Conservation (phyloP, 768 basidiomycete genomes). For the Lactarius psammicola region DNA sequence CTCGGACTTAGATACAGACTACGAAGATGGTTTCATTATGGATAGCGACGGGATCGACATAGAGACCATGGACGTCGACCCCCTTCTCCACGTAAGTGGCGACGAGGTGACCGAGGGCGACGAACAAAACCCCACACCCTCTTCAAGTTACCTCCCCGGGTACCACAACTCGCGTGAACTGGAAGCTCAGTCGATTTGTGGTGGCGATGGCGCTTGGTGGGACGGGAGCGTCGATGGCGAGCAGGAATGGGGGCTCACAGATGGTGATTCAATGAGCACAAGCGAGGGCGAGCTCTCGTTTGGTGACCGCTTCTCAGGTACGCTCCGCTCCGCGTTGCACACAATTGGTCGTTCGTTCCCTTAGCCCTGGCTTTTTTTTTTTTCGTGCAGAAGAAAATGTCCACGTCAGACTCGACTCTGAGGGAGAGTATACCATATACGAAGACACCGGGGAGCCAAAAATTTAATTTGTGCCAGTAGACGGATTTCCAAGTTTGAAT, state of each 20-base stretch:
- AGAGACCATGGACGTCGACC: conserved; percentile 31
- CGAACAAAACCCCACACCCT: conserved; percentile 35
- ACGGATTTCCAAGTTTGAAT: background rate
- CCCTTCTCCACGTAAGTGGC: background rate
- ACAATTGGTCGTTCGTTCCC: background rate
- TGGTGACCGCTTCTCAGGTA: conserved; percentile 20
- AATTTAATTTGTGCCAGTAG: conserved; percentile 1
- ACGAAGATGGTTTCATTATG: conserved; percentile 31
- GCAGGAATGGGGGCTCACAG: conserved; percentile 27
- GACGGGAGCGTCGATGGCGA: conserved; percentile 19
- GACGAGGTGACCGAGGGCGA: conserved; percentile 43
- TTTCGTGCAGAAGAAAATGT: conserved; percentile 17
- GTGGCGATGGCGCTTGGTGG: conserved; percentile 19
- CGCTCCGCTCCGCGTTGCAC: background rate
- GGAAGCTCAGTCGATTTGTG: conserved; percentile 28
- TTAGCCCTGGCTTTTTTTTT: background rate
- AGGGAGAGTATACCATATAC: conserved; percentile 27
- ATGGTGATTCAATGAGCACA: conserved; percentile 28
- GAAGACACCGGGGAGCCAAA: conserved; percentile 18
- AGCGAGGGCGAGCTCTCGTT: conserved; percentile 27
- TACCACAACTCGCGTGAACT: conserved; percentile 14
- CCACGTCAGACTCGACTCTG: conserved; percentile 25
- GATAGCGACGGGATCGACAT: conserved; percentile 30
- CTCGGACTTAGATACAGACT: conserved; percentile 33
- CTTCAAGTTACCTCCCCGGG: background rate